Base-by-base conservation (phyloP, 805 yeast genomes). In the Candida methanosorbosa region DNA sequence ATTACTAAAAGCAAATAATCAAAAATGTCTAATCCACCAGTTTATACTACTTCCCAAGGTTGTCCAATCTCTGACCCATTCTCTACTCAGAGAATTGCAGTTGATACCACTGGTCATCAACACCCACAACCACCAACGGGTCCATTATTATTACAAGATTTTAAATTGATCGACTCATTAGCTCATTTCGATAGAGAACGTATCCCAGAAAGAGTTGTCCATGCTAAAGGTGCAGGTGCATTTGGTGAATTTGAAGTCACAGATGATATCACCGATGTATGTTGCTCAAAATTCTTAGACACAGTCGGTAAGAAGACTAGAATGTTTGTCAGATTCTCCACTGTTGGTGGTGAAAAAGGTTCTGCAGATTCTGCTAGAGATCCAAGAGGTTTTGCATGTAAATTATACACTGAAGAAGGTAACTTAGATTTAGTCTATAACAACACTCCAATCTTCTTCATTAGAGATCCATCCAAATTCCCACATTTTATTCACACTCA, bases 161-260 rank as follows among this genome's bases (percentile, higher is more conserved):
- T 81, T 62, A 78, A 78, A 54, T 63, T 85, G 59, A 69, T 85
- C 48, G 95, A 85, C 50, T 71, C 85, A 2, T 60, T 85, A 38
- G 88, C 94, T 16, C 95, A 84, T 58, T 85, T 85, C 50, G 94
- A 83, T 62, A 70, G 94, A 46, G 95, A 85, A 61, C 68, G 95
- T 60, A 81, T 85, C 44, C 95, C 95, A 11, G 95, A 86, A 64
- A 71, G 95, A 61, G 94, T 85, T 38, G 95, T 86, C 24, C 95
- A 85, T 54, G 95, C 95, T 36, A 85, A 85, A 57, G 95, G 95
- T 46, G 81, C 88, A 12, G 95, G 95, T 53, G 95, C 95, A 9
- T 83, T 68, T 55, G 95, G 95, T 45, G 72, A 68, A 45, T 86
- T 86, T 55, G 94, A 82, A 58, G 88, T 81, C 34, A 85, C 95